phyloP scores from a whole-genome alignment of 805 yeast species.

The Saccharomycopsis capsularis region DNA sequence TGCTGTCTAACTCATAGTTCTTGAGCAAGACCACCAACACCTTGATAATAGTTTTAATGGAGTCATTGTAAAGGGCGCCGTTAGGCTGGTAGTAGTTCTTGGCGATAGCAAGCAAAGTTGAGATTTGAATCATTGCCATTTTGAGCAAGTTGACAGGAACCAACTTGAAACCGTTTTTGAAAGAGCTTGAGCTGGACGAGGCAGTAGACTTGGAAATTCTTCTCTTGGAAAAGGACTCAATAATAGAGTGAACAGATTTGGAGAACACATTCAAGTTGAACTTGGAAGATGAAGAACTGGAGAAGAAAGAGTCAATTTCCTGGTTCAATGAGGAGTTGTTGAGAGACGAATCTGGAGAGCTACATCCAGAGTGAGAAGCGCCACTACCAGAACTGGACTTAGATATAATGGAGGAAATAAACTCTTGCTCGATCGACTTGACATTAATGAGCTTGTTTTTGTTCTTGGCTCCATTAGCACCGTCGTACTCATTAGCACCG shows the following conservation, averaged over 20 bases:
- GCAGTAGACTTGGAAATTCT: background rate
- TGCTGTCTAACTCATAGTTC: constrained; percentile 12
- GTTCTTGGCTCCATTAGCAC: background rate
- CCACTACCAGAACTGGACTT: background rate
- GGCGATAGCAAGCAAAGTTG: background rate
- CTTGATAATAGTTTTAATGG: constrained; percentile 18
- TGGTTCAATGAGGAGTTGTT: background rate
- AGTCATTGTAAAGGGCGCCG: constrained; percentile 6
- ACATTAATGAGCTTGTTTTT: background rate
- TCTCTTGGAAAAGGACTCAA: constrained; percentile 5
- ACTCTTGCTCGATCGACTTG: constrained; percentile 16
- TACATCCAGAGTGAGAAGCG: background rate
- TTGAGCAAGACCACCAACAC: constrained; percentile 8
- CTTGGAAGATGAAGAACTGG: background rate
- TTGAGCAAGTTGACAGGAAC: constrained; percentile 13
- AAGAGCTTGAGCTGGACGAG: background rate
- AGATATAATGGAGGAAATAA: constrained; percentile 4
- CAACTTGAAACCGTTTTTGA: constrained; percentile 16
- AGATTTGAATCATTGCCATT: background rate
- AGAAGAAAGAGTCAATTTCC: background rate
- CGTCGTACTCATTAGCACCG: background rate
- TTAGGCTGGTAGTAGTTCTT: constrained; percentile 4
- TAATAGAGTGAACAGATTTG: constrained; percentile 8
- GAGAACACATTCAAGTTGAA: background rate
- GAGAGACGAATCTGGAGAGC: background rate